Percentiles rank a stretch among this genome's conserved stretches.
These are phyloP conservation scores for Ceratocystis lukuohia DNA, from an alignment of 2,329 filamentous ascomycete species.

Conservation along the genomic window DNA sequence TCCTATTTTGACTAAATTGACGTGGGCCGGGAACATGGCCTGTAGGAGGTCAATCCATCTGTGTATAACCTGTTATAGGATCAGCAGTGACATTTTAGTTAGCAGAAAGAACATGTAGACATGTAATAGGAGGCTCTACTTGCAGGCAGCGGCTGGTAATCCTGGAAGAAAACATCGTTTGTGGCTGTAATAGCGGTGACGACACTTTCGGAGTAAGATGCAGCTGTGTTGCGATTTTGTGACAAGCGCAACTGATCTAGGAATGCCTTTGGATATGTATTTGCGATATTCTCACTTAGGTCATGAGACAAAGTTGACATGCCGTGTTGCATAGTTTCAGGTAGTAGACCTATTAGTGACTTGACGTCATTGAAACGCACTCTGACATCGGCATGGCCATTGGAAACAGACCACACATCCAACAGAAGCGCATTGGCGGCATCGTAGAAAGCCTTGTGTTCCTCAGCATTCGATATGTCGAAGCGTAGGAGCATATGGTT, in stretches of 20 bases:
- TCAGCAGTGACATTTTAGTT: slow-evolving; percentile 16
- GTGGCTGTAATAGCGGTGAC: slow-evolving; percentile 19
- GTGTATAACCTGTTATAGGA: slow-evolving; percentile 39
- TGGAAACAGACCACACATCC: slow-evolving; percentile 79
- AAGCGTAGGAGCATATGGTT: slow-evolving; percentile 84
- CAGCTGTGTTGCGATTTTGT: neutral
- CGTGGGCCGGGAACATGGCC: slow-evolving; percentile 77
- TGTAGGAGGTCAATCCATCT: slow-evolving; percentile 85
- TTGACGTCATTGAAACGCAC: slow-evolving; percentile 62
- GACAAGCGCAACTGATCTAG: neutral
- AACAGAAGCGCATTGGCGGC: slow-evolving; percentile 64
- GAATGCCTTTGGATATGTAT: slow-evolving; percentile 48
- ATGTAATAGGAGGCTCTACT: slow-evolving; percentile 20
- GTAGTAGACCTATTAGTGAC: slow-evolving; percentile 67
- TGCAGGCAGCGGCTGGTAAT: slow-evolving; percentile 76
- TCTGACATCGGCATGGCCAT: slow-evolving; percentile 72
- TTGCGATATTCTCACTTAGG: slow-evolving; percentile 61
- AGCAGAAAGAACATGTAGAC: neutral
- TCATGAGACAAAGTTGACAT: slow-evolving; percentile 69
- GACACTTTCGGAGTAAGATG: slow-evolving; percentile 1
- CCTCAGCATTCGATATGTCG: slow-evolving; percentile 52
- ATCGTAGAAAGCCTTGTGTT: slow-evolving; percentile 57
- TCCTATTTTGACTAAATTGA: slow-evolving; percentile 63
- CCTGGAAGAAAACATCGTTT: slow-evolving; percentile 77
- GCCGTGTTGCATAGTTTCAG: slow-evolving; percentile 54